These are phyloP conservation scores for Irpex sp. DNA, from an alignment of 1,284 basidiomycete species.

Conservation along the genomic window DNA sequence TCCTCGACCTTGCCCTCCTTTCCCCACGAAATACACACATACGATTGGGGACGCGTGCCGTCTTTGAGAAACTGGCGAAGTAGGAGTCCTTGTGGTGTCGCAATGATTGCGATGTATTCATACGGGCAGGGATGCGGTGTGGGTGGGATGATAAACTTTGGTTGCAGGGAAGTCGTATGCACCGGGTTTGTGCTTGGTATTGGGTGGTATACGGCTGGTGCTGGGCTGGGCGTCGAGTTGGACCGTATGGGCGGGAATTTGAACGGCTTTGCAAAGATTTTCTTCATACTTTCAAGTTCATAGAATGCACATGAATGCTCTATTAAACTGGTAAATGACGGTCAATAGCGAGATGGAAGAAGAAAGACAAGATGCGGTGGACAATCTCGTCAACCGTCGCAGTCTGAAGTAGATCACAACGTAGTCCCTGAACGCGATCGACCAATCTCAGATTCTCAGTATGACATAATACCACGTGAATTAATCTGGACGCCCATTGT, in stretches of 20 bases:
- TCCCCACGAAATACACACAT: constrained; percentile 61
- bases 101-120: constrained; percentile 58
- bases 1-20: constrained; percentile 56
- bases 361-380: not conserved
- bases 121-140: constrained; percentile 71
- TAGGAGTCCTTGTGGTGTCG: constrained; percentile 56
- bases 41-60: constrained; percentile 32
- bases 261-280: not conserved
- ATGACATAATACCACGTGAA: not conserved
- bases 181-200: not conserved
- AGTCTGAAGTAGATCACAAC: too few relatives aligned
- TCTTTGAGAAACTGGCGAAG: constrained; percentile 50
- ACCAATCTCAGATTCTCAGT: not conserved
- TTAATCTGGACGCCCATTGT: not conserved
- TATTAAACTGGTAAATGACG: too few relatives aligned
- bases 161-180: constrained; percentile 42
- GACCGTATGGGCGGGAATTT: not conserved
- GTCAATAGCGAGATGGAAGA: not conserved
- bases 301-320: not conserved
- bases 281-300: not conserved
- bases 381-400: too few relatives aligned
- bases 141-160: constrained; percentile 59
- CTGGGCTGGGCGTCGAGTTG: not conserved
- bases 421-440: not conserved
- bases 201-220: not conserved